phyloP scores from a whole-genome alignment of 2,329 filamentous ascomycete genomes.

The Intubia oerlemansii region DNA sequence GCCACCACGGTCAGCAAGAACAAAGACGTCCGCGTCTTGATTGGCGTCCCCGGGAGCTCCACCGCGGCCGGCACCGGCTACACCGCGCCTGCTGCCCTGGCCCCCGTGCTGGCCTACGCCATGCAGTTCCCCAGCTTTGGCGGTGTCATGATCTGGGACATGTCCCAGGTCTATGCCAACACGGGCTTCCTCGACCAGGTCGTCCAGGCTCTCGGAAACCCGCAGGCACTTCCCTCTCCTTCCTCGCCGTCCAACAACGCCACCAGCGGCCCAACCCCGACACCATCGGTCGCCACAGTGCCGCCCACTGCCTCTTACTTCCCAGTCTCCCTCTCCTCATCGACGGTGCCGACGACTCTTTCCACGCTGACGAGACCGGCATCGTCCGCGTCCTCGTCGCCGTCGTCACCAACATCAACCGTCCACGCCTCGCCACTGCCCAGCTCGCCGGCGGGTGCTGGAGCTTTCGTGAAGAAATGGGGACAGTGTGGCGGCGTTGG shows the following conservation, averaged over 20 bases:
- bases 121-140: slow-evolving; percentile 38
- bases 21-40: slow-evolving; percentile 34
- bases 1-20: slow-evolving; percentile 35
- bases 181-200: slow-evolving; percentile 29
- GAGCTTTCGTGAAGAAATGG: slow-evolving; percentile 12
- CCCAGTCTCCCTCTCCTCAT: too few species aligned
- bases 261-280: slow-evolving; percentile 4
- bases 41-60: slow-evolving; percentile 35
- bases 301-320: neutral
- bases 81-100: slow-evolving; percentile 21
- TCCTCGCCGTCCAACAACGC: slow-evolving; percentile 3
- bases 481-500: slow-evolving; percentile 16
- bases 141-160: slow-evolving; percentile 51
- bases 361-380: neutral
- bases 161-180: slow-evolving; percentile 37
- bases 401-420: slow-evolving; percentile 6
- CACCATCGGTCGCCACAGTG: neutral
- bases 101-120: slow-evolving; percentile 27
- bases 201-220: slow-evolving; percentile 15
- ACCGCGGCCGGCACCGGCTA: slow-evolving; percentile 35
- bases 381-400: slow-evolving; percentile 8
- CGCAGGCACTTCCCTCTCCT: too few species aligned
- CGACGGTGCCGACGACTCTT: neutral
- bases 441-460: too few species aligned
- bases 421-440: neutral